Base-by-base conservation (phyloP, 2,329 filamentous ascomycete species). In the Fusarium staphyleae region DNA sequence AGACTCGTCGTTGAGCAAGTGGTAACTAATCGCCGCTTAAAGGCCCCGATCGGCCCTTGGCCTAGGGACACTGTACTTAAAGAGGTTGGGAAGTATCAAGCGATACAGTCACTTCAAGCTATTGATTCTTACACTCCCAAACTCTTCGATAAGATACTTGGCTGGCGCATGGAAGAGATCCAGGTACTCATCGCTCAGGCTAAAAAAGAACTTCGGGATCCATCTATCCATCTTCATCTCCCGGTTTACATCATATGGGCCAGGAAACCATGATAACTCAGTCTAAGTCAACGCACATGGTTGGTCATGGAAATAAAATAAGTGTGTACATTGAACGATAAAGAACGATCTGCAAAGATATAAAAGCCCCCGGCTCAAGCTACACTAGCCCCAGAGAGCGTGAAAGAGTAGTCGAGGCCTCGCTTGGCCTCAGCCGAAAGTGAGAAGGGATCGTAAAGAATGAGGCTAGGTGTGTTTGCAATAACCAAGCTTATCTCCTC, bases 401-500 rank as follows among this genome's bases (percentile, higher is more conserved):
- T 72, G 39, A 74, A 65, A 11, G 67, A 67, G 54, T 76, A 77
- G 37, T 77, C 70, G n/a, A 77, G 43, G 1, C 74, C 74, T 18
- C 64, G 61, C 48, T 65, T 74, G 1, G 70, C 74, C 30, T 72
- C 74, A n/a, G 66, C 67, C 2, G 62, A 70, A 22, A 75, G 67
- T 33, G 68, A 55, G 48, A 77, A 77, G 13, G 74, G 70, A 63
- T 80, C 77, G 58, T 77, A 81, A 39, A 74, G 66, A 39, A 77
- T 68, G 19, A 78, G 69, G 7, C 65, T 66, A 6, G 78, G 78
- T 3, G 78, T 79, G 60, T 81, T 79, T 26, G 71, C 78, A 30
- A 81, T 70, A 5, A 80, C 76, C 34, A 81, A 65, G 37, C 65
- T 76, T 7, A 69, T 73, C 66, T 79, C 73, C 62, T 80, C 76